Conservation (phyloP, 2,329 filamentous ascomycete species). For the Fusarium sp. region DNA sequence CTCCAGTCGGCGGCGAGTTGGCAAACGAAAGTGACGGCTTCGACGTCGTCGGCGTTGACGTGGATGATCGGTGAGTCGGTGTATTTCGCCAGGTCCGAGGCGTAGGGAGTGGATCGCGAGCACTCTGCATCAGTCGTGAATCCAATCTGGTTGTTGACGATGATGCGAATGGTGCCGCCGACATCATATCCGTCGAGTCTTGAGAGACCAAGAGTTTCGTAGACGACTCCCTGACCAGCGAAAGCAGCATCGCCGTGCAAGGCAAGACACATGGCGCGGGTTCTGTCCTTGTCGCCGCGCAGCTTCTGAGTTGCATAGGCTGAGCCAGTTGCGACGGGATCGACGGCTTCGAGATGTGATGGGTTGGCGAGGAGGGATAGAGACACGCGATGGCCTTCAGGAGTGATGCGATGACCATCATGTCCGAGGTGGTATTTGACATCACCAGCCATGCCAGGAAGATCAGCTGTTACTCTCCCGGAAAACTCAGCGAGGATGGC, state of each 20-base stretch:
- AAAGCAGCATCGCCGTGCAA: slow-evolving; percentile 98
- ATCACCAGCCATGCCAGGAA: slow-evolving; percentile 90
- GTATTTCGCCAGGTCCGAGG: slow-evolving; percentile 97
- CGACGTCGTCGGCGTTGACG: slow-evolving; percentile 97
- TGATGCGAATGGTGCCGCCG: slow-evolving; percentile 93
- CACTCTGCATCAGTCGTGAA: slow-evolving; percentile 98
- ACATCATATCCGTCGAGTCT: slow-evolving; percentile 94
- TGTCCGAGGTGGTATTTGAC: slow-evolving; percentile 99
- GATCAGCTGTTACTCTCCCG: slow-evolving; percentile 84
- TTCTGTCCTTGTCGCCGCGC: slow-evolving; percentile 88
- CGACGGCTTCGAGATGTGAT: slow-evolving; percentile 96
- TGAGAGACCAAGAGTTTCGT: slow-evolving; percentile 98
- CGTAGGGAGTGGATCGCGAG: slow-evolving; percentile 96
- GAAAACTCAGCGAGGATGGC: slow-evolving; percentile 99
- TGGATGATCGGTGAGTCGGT: slow-evolving; percentile 98
- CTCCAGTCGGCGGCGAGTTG: slow-evolving; percentile 97
- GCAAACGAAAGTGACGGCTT: slow-evolving; percentile 97
- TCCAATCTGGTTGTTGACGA: slow-evolving; percentile 99
- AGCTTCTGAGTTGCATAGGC: slow-evolving; percentile 97
- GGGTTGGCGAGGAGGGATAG: slow-evolving; percentile 97
- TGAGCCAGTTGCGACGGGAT: slow-evolving; percentile 96
- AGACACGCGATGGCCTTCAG: slow-evolving; percentile 96
- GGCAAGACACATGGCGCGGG: slow-evolving; percentile 90
- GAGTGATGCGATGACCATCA: slow-evolving; percentile 98
- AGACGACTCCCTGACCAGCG: slow-evolving; percentile 94